These are phyloP conservation scores for Cinnamomum chago DNA, from an alignment of 164 flowering plant genomes.

Conservation along the genomic window DNA sequence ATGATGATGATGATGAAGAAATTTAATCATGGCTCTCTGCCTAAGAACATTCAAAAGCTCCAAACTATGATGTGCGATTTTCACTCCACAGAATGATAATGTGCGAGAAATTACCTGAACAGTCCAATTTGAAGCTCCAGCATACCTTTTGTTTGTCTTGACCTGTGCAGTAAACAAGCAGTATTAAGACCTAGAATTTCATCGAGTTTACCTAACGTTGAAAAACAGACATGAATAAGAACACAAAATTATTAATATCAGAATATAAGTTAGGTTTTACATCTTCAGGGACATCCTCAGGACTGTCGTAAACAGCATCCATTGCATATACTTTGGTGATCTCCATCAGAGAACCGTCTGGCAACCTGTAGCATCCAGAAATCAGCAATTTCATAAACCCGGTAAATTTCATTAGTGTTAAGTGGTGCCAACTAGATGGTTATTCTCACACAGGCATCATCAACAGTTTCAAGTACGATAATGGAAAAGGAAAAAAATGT, in stretches of 20 bases:
- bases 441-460: too few species aligned
- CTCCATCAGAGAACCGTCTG: slow-evolving; percentile 95
- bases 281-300: slow-evolving; percentile 96
- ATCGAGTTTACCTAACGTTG: background rate
- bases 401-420: too few species aligned
- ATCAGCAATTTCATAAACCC: too few species aligned
- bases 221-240: background rate
- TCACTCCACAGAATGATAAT: too few species aligned
- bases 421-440: too few species aligned
- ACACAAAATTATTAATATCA: too few species aligned
- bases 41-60: too few species aligned
- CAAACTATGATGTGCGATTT: too few species aligned
- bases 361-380: slow-evolving; percentile 45
- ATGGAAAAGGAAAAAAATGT: background rate
- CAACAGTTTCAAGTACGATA: too few species aligned
- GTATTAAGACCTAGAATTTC: background rate
- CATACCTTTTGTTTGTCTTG: slow-evolving; percentile 86
- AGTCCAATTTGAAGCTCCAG: slow-evolving; percentile 89
- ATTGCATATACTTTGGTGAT: slow-evolving; percentile 81
- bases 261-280: slow-evolving; percentile 30
- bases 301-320: slow-evolving; percentile 90
- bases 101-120: slow-evolving; percentile 47
- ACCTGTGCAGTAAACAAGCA: slow-evolving; percentile 51
- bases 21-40: too few species aligned
- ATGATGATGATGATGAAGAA: too few species aligned